These are phyloP conservation scores for Colletotrichum siamense DNA, from an alignment of 2,329 filamentous ascomycete genomes.

Conservation along the genomic window DNA sequence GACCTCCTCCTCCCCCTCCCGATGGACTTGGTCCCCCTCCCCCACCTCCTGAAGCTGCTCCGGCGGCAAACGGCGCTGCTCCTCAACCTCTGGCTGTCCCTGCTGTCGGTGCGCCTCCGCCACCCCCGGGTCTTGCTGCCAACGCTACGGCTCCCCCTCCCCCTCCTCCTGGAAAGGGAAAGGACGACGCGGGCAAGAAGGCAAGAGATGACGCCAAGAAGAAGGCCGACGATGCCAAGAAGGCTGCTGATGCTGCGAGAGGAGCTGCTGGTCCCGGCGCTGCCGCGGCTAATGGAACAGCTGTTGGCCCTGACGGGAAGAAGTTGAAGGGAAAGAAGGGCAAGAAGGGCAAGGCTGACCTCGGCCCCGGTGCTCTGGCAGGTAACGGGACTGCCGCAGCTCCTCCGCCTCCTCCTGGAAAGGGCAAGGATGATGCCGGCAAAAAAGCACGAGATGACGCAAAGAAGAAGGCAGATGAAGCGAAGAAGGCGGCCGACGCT, in stretches of 20 bases:
- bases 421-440: not conserved
- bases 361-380: not conserved
- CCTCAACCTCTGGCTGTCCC: not conserved
- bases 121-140: not conserved
- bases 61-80: not conserved
- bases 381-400: not conserved
- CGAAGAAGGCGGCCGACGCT: not conserved
- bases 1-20: not conserved
- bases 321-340: not conserved
- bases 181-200: not conserved
- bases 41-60: not conserved
- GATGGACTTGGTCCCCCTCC: not conserved
- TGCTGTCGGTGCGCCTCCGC: not conserved
- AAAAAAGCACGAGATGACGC: not conserved
- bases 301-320: not conserved
- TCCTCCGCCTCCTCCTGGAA: not conserved
- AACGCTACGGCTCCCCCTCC: not conserved
- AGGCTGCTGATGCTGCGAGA: not conserved
- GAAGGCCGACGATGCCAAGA: not conserved
- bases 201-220: not conserved
- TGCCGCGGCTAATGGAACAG: not conserved
- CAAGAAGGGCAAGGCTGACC: not conserved
- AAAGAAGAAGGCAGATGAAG: conserved; percentile 1
- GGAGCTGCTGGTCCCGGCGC: not conserved
- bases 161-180: not conserved